Evolutionary conservation across 1,284 basidiomycete species (phyloP), one percentile per base, ranked within the genome.

Genomic region (Microbotryum intermedium): DNA sequence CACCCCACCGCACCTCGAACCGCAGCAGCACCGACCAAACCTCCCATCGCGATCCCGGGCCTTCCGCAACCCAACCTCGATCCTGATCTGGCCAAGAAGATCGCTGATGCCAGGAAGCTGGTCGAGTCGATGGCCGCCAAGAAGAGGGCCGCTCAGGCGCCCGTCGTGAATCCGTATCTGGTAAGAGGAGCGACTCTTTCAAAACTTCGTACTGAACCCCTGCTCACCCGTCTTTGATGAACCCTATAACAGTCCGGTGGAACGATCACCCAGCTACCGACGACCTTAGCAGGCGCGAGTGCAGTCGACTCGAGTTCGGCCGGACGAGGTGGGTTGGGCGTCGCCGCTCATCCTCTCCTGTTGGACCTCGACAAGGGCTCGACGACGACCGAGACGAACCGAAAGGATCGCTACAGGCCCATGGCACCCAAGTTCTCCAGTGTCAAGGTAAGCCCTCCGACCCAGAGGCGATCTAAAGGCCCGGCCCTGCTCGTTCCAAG

Each of bases 381-480:
- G 34, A 39, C 34, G 34, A 39, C 34, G 34, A 39, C 34, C 34
- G 34, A 39, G 34, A 81, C 80, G 11, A 49, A 44, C 44, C 89
- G 87, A 75, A 91, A 90, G 74, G 88, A 91, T 72, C 79, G 86
- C 61, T 94, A 93, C 77, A 93, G 91, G 74, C 89, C 92, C 9
- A 95, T 95, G 90, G 89, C 91, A 66, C 92, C 92, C 57, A 97
- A 95, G 75, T 97, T 95, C 74, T 87, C 90, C 0, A 90, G 89
- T 5, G 91, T 94, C 75, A 91, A 87, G 78, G 86, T 84, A 26
- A 72, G 68, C 53, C 53, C 46, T 39, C 13, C 0, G 28, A 34
- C 42, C 25, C 46, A 25, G 50, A 42, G 28, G 11, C 10, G 4
- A 59, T 25, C 16, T 50, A 39, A 26, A 20, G n/a, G 63, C n/a